These are phyloP conservation scores for Aspergillus sp. DNA, from an alignment of 2,329 filamentous ascomycete genomes.

Conservation along the genomic window DNA sequence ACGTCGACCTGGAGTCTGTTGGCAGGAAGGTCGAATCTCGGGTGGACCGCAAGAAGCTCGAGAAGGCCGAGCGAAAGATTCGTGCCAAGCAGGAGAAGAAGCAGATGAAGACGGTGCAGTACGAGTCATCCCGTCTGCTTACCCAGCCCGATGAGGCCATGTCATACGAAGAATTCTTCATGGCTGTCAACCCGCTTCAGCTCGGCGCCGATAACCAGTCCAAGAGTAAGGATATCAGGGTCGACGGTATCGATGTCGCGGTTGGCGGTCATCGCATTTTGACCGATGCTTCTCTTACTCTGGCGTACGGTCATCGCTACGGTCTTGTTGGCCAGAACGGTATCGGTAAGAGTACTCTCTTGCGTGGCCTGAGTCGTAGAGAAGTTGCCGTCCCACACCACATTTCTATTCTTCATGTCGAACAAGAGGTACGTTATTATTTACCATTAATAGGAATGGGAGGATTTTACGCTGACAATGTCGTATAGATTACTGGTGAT, in stretches of 20 bases:
- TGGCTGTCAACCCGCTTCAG: conserved; percentile 96
- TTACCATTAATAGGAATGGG: neutral
- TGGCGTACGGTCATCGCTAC: conserved; percentile 89
- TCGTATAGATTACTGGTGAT: conserved; percentile 72
- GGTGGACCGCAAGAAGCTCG: conserved; percentile 96
- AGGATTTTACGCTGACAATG: conserved; percentile 7
- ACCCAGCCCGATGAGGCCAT: conserved; percentile 74
- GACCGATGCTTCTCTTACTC: conserved; percentile 79
- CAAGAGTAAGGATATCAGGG: conserved; percentile 98
- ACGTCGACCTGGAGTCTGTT: conserved; percentile 88
- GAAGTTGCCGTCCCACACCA: conserved; percentile 93
- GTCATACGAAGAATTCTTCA: conserved; percentile 99
- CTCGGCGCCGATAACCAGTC: conserved; percentile 61
- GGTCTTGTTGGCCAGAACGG: conserved; percentile 98
- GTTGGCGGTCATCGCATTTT: conserved; percentile 85
- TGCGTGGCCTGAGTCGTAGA: conserved; percentile 84
- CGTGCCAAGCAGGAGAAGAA: conserved; percentile 98
- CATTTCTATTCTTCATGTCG: conserved; percentile 97
- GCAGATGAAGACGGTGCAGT: conserved; percentile 95
- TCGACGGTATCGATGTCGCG: conserved; percentile 91
- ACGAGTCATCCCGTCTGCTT: conserved; percentile 86
- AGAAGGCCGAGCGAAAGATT: conserved; percentile 97
- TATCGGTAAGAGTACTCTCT: conserved; percentile 94
- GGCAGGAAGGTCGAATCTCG: conserved; percentile 91
- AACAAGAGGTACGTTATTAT: conserved; percentile 70